Percentiles rank a stretch among this genome's conserved stretches.
Conservation (phyloP, 768 basidiomycete species). For the Tricholoma sp. region DNA sequence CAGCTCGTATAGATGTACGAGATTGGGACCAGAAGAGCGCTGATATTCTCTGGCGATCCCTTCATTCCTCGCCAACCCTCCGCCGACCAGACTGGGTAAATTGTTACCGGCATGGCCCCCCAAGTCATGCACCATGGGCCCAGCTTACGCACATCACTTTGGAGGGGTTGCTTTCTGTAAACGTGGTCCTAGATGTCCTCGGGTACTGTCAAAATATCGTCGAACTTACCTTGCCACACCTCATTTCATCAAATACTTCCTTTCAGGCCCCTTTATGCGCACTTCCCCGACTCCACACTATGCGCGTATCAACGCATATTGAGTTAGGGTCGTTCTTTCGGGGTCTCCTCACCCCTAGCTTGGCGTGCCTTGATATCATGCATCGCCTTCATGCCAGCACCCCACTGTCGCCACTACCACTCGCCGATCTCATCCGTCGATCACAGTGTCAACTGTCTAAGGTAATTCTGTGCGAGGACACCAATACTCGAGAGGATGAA, state of each 20-base stretch:
- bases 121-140: constrained; percentile 2
- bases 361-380: not conserved
- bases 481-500: not conserved
- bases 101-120: not conserved
- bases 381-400: not conserved
- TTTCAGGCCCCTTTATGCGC: not conserved
- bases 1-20: not conserved
- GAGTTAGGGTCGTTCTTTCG: not conserved
- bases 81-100: not conserved
- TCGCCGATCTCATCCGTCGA: not conserved
- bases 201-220: not conserved
- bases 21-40: not conserved
- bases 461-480: not conserved
- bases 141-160: constrained; percentile 3
- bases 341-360: not conserved
- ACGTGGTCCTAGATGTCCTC: not conserved
- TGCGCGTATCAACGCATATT: not conserved
- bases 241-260: not conserved
- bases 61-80: constrained; percentile 1
- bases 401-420: not conserved
- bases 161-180: not conserved
- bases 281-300: not conserved
- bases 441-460: not conserved
- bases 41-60: not conserved
- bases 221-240: not conserved